Percentiles rank a stretch among this genome's conserved stretches.
Evolutionary conservation across 139 green algal species (phyloP).

Genomic region (Gonium pectorale): DNA sequence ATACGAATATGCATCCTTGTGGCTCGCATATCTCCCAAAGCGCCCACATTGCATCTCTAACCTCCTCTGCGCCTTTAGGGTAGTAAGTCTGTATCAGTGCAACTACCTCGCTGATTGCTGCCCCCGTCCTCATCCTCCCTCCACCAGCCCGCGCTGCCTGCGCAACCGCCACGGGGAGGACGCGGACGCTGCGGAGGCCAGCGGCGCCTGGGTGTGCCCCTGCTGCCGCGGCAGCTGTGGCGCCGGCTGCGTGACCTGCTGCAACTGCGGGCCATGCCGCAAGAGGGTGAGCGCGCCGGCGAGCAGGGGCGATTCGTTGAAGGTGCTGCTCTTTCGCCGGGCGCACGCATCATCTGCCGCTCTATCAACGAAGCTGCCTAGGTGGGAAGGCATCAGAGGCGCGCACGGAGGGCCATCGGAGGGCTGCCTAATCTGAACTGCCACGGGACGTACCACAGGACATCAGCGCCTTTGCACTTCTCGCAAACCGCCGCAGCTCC

Average conservation of each 20-base stretch:
- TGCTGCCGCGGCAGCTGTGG: conserved; percentile 82
- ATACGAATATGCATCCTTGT: background rate
- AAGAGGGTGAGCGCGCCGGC: conserved; percentile 66
- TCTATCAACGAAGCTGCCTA: background rate
- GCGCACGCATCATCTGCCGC: background rate
- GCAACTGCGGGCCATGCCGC: conserved; percentile 89
- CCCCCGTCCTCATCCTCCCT: background rate
- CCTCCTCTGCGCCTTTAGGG: background rate
- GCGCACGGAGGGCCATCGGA: too few species aligned
- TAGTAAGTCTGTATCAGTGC: background rate
- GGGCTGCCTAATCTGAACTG: too few species aligned
- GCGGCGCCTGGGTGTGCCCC: conserved; percentile 79
- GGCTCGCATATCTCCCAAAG: background rate
- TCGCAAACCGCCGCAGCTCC: too few species aligned
- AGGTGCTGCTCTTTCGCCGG: background rate
- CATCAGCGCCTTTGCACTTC: too few species aligned
- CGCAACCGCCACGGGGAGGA: conserved; percentile 86
- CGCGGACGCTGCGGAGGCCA: conserved; percentile 59
- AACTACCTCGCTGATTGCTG: background rate
- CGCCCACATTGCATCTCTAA: background rate
- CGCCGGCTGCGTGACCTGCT: conserved; percentile 77
- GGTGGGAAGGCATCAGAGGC: too few species aligned
- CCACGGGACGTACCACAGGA: too few species aligned
- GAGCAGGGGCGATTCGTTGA: background rate
- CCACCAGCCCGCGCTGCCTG: conserved; percentile 78